Conservation (phyloP, 768 basidiomycete species). For the Boletus vermiculosoides region DNA sequence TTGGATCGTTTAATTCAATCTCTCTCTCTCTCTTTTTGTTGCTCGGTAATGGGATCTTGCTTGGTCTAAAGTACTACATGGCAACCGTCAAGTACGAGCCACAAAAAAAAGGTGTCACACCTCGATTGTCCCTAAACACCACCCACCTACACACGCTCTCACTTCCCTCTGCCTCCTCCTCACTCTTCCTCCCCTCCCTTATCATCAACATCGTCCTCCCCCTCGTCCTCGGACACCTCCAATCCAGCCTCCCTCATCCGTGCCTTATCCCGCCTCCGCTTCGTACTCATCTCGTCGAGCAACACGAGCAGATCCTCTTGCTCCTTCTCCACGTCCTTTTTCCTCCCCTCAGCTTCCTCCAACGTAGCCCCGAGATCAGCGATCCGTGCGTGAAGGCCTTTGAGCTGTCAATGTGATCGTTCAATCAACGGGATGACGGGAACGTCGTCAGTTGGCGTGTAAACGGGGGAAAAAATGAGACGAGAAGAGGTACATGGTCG, state of each 20-base stretch:
- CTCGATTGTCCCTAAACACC: too few relatives aligned
- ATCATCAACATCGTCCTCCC: slow-evolving; percentile 62
- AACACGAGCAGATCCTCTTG: slow-evolving; percentile 94
- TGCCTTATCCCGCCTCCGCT: slow-evolving; percentile 81
- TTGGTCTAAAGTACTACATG: not conserved
- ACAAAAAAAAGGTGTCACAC: not conserved
- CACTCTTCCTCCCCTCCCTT: slow-evolving; percentile 31
- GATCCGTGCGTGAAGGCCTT: slow-evolving; percentile 47
- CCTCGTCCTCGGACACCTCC: slow-evolving; percentile 94
- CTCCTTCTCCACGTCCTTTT: slow-evolving; percentile 88
- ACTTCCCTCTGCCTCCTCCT: not conserved
- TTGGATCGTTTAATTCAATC: not conserved
- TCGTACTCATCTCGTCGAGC: slow-evolving; percentile 86
- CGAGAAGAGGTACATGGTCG: too few relatives aligned
- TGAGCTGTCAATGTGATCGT: slow-evolving; percentile 33
- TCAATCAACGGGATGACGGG: too few relatives aligned
- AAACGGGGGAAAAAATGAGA: too few relatives aligned
- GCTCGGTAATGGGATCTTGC: not conserved
- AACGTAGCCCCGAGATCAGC: slow-evolving; percentile 47
- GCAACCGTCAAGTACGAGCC: not conserved
- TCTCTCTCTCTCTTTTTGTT: not conserved
- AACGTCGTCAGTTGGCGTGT: too few relatives aligned
- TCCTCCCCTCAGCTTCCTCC: slow-evolving; percentile 55
- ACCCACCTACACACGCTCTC: too few relatives aligned
- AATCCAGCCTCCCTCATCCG: slow-evolving; percentile 69